Conservation (phyloP, 768 basidiomycete genomes). For the Collybiopsis luxurians region DNA sequence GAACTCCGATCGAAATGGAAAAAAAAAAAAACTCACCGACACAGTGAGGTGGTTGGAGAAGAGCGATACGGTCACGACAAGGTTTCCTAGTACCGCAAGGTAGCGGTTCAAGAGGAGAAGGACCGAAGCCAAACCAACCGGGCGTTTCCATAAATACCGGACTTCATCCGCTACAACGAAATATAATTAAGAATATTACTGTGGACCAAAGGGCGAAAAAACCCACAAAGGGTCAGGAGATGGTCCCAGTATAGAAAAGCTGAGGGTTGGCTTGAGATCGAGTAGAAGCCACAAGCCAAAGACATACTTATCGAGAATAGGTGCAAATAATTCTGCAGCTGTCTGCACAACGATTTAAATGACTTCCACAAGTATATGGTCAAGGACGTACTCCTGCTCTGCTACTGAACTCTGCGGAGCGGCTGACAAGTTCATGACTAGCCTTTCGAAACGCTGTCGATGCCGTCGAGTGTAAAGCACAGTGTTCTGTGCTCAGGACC, state of each 20-base stretch:
- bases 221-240: conserved; percentile 1
- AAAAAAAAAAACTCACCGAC: neutral
- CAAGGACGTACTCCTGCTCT: conserved; percentile 2
- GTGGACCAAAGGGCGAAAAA: neutral
- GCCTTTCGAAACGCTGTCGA: too few relatives aligned
- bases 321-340: conserved; percentile 1
- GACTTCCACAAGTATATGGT: neutral
- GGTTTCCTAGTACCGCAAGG: conserved; percentile 1
- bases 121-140: neutral
- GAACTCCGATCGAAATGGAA: neutral
- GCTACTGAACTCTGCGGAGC: neutral
- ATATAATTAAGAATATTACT: neutral
- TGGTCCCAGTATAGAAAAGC: conserved; percentile 6
- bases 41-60: neutral
- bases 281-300: neutral
- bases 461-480: too few relatives aligned
- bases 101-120: conserved; percentile 9
- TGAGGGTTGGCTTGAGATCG: neutral
- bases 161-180: neutral
- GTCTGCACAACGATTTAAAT: neutral
- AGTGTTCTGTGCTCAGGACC: too few relatives aligned
- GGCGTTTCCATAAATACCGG: conserved; percentile 7
- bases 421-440: too few relatives aligned
- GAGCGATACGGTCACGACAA: conserved; percentile 4
- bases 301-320: conserved; percentile 1